phyloP scores from a whole-genome alignment of 768 basidiomycete genomes.

The Lactarius deliciosus region DNA sequence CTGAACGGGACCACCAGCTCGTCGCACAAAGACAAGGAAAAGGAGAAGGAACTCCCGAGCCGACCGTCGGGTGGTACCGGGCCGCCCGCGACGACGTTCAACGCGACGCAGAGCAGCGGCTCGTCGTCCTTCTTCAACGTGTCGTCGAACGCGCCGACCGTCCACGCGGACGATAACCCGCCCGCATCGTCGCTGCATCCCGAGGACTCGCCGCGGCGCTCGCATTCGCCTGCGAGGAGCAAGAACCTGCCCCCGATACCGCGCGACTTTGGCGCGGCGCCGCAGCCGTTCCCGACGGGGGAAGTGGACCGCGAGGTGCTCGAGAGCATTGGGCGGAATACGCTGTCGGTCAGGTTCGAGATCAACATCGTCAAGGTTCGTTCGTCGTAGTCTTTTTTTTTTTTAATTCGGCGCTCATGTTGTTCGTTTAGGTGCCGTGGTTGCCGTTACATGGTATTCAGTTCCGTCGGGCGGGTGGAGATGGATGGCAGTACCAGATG shows the following conservation, averaged over 20 bases:
- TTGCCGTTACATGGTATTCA: constrained; percentile 93
- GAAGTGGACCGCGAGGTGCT: constrained; percentile 68
- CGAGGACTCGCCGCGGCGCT: constrained; percentile 34
- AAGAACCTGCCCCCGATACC: constrained; percentile 81
- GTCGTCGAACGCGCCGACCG: constrained; percentile 51
- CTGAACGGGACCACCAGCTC: constrained; percentile 20
- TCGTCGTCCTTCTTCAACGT: constrained; percentile 89
- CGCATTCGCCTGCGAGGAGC: constrained; percentile 54
- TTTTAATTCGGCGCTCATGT: background rate
- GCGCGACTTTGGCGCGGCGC: constrained; percentile 54
- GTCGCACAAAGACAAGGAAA: constrained; percentile 5
- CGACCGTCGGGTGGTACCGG: constrained; percentile 45
- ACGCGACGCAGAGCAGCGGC: constrained; percentile 68
- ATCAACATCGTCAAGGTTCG: constrained; percentile 93
- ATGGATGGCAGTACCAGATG: constrained; percentile 98
- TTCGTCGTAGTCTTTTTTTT: background rate
- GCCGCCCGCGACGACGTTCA: constrained; percentile 37
- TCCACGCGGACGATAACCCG: constrained; percentile 38
- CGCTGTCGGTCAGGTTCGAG: constrained; percentile 90
- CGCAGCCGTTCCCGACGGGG: constrained; percentile 54
- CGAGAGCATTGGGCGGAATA: constrained; percentile 71
- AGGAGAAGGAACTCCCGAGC: constrained; percentile 43
- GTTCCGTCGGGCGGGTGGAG: constrained; percentile 86
- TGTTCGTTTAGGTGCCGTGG: constrained; percentile 71
- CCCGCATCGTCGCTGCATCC: constrained; percentile 29